These are phyloP conservation scores for Fusarium cyanostomum DNA, from an alignment of 2,329 filamentous ascomycete species.

Conservation along the genomic window DNA sequence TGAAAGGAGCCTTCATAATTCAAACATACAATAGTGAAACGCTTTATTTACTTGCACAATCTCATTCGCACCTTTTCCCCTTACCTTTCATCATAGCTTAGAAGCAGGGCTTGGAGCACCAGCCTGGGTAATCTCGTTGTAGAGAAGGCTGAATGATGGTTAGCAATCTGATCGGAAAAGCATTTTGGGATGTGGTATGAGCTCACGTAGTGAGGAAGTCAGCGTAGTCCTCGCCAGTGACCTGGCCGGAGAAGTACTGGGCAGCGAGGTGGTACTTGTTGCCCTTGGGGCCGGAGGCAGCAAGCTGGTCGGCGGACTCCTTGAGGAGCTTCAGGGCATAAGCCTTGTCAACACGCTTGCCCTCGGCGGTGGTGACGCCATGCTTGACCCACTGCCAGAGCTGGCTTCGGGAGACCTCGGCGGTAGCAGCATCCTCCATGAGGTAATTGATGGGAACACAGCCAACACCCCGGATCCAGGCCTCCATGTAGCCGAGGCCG, in stretches of 20 bases:
- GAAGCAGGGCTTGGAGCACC: slow-evolving; percentile 68
- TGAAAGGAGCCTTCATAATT: slow-evolving; percentile 5
- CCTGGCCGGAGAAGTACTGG: slow-evolving; percentile 91
- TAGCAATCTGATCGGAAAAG: not conserved
- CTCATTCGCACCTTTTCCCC: slow-evolving; percentile 12
- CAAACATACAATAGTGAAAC: slow-evolving; percentile 31
- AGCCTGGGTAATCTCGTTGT: slow-evolving; percentile 85
- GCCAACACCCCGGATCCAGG: slow-evolving; percentile 92
- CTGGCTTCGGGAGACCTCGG: slow-evolving; percentile 93
- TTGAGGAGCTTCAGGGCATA: slow-evolving; percentile 88
- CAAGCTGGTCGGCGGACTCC: slow-evolving; percentile 82
- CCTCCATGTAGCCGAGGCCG: slow-evolving; percentile 97
- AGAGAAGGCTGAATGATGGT: slow-evolving; percentile 70
- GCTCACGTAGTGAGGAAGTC: slow-evolving; percentile 90
- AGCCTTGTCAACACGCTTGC: slow-evolving; percentile 91
- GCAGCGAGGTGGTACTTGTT: slow-evolving; percentile 93
- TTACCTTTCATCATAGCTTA: slow-evolving; percentile 62
- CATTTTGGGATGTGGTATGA: not conserved
- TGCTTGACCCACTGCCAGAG: slow-evolving; percentile 94
- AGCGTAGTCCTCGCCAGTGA: slow-evolving; percentile 96
- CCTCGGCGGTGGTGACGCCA: slow-evolving; percentile 79
- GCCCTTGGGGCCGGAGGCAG: slow-evolving; percentile 79
- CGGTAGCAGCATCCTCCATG: slow-evolving; percentile 98
- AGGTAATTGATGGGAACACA: slow-evolving; percentile 98
- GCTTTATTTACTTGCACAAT: slow-evolving; percentile 18